Evolutionary conservation across 768 basidiomycete species (phyloP).

Genomic region (Omphalotus guepiniiformis): DNA sequence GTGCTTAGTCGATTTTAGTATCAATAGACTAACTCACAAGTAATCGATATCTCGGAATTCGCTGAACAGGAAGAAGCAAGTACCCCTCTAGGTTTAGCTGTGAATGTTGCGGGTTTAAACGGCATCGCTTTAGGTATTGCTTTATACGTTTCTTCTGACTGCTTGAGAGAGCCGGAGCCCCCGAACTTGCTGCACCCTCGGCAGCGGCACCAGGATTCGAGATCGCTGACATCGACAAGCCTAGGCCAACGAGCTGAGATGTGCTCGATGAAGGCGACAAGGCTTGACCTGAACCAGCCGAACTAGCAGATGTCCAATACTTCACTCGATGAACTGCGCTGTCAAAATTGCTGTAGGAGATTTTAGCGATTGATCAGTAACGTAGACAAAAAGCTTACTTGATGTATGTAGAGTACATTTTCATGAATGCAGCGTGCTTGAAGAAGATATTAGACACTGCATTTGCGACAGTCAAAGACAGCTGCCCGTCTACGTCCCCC

Average conservation of each 20-base stretch:
- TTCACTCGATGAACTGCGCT: slow-evolving; percentile 85
- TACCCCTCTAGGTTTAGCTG: slow-evolving; percentile 95
- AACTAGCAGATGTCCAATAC: slow-evolving; percentile 71
- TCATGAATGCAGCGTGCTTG: slow-evolving; percentile 96
- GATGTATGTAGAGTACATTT: slow-evolving; percentile 97
- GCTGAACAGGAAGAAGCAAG: slow-evolving; percentile 89
- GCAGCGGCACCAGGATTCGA: slow-evolving; percentile 39
- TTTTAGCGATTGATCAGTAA: slow-evolving; percentile 9
- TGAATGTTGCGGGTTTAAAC: slow-evolving; percentile 84
- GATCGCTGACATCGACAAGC: slow-evolving; percentile 50
- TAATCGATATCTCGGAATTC: slow-evolving; percentile 94
- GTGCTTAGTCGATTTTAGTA: not conserved
- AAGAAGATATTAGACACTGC: slow-evolving; percentile 86
- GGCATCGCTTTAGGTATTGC: slow-evolving; percentile 84
- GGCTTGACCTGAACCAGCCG: slow-evolving; percentile 30
- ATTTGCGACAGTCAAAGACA: slow-evolving; percentile 72
- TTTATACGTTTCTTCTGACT: slow-evolving; percentile 88
- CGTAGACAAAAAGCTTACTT: slow-evolving; percentile 54
- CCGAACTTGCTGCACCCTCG: slow-evolving; percentile 36
- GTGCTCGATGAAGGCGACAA: slow-evolving; percentile 59
- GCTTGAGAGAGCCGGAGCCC: slow-evolving; percentile 58
- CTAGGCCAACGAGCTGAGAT: slow-evolving; percentile 60
- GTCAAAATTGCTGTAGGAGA: slow-evolving; percentile 77
- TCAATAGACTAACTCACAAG: slow-evolving; percentile 66
- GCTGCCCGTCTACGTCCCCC: slow-evolving; percentile 64